phyloP scores from a whole-genome alignment of 352 stramenopile species.

The Phytophthora cactorum region DNA sequence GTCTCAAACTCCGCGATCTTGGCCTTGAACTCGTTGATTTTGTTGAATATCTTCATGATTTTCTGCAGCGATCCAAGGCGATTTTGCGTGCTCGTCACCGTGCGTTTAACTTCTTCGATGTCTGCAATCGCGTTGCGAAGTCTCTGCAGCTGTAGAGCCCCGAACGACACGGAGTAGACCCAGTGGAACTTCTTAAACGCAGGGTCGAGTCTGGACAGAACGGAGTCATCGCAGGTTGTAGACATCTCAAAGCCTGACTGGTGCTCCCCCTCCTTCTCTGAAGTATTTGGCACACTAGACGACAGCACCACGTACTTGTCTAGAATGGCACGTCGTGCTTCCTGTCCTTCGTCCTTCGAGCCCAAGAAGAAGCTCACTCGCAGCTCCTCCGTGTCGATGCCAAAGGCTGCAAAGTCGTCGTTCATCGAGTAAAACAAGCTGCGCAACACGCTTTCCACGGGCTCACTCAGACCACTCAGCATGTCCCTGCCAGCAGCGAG shows the following conservation, averaged over 20 bases:
- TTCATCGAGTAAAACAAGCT: constrained; percentile 69
- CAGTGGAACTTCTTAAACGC: constrained; percentile 44
- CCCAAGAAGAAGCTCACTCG: constrained; percentile 78
- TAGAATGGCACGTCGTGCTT: constrained; percentile 49
- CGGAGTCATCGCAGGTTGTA: constrained; percentile 34
- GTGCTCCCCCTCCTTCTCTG: constrained; percentile 13
- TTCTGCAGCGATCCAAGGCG: constrained; percentile 76
- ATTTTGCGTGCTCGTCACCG: constrained; percentile 57
- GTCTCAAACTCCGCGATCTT: constrained; percentile 81
- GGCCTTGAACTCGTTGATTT: constrained; percentile 74
- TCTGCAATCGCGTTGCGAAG: constrained; percentile 56
- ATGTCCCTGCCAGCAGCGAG: constrained; percentile 43
- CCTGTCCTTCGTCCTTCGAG: constrained; percentile 45
- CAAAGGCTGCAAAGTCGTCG: constrained; percentile 72
- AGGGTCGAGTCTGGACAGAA: constrained; percentile 71
- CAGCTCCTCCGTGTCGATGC: constrained; percentile 70
- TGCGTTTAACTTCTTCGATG: constrained; percentile 49
- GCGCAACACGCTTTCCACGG: constrained; percentile 48
- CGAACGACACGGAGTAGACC: constrained; percentile 54
- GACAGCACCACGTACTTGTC: constrained; percentile 55
- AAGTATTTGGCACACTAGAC: not conserved
- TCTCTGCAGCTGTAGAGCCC: constrained; percentile 42
- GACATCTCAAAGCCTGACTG: not conserved
- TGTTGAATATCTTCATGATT: constrained; percentile 79
- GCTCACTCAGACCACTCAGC: constrained; percentile 43